Base-by-base conservation (phyloP, 164 flowering plant genomes). In the Chimonanthus praecox region DNA sequence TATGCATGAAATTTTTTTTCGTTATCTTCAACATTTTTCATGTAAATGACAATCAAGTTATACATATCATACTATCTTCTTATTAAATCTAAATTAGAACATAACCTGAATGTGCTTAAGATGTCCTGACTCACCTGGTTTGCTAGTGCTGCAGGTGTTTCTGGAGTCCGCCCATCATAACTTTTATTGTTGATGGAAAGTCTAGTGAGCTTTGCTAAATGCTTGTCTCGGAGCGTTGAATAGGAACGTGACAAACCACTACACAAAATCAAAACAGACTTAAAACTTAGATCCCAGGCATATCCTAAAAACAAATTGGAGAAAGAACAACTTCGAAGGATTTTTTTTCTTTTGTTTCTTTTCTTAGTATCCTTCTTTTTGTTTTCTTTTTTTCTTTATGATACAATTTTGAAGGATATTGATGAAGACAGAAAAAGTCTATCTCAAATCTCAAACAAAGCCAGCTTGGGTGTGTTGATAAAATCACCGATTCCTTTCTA, bases 171-270 rank as follows among this genome's bases (percentile, higher is more conserved):
- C 67, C 83, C 88, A 60, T 87, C 90, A 80, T 76, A 84, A 58
- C 86, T 85, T 75, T 75, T 73, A 72, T 73, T 79, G 47, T 78
- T 79, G 43, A 77, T 78, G 70, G 75, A 69, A 79, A 80, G 86
- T 48, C 80, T 84, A 33, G 84, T 79, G 74, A 84, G 69, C 74
- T 86, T 86, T 44, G 96, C 73, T 16, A 87, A 66, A 77, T 80
- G 88, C 75, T 84, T 92, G 77, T 94, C 97, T 80, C 95, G 74
- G n/a, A 83, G 87, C 7, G 86, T 86, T 69, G 97, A 85, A 81
- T 84, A 95, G 49, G 99, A 90, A 70, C 85, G 94, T 54, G 99
- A 88, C 5, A 88, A 77, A 45, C 91, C 92, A 54, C 97, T 91
- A 89, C 33, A 33, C 5, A 44, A 63, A 63, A 20, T 18, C 4